Evolutionary conservation across 305 asterid genomes (phyloP).

Genomic region (Solanum chacoense): DNA sequence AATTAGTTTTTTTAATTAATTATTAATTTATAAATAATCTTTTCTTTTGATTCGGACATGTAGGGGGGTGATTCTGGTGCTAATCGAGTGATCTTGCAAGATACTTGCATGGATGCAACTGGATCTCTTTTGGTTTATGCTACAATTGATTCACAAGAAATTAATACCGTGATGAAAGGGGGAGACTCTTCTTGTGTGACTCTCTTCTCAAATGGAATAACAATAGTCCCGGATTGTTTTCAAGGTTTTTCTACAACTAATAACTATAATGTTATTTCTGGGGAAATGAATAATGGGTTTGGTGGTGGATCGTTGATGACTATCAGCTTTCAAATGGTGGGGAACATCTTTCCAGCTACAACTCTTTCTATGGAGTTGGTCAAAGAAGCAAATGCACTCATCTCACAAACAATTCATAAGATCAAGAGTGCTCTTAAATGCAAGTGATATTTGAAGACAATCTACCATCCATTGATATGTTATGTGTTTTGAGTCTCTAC

Average conservation of each 20-base stretch:
- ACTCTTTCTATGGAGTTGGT: background rate
- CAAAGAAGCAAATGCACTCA: background rate
- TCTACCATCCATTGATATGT: background rate
- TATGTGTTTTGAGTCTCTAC: background rate
- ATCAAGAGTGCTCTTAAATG: background rate
- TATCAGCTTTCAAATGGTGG: background rate
- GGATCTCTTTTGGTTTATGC: background rate
- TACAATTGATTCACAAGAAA: background rate
- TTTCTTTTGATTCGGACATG: background rate
- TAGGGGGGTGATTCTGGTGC: background rate
- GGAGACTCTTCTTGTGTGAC: background rate
- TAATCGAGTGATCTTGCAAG: background rate
- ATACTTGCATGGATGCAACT: background rate
- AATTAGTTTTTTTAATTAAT: too few species aligned
- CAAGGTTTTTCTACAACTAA: background rate
- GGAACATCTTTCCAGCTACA: background rate
- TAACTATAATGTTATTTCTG: too few species aligned
- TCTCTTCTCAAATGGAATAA: background rate
- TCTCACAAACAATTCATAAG: background rate
- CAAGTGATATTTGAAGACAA: background rate
- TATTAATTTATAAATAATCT: too few species aligned
- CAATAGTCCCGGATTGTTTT: background rate
- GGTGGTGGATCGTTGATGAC: background rate
- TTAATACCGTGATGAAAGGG: background rate
- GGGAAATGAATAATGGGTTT: background rate